Percentiles rank a stretch among this genome's conserved stretches.
phyloP scores from a whole-genome alignment of 148 eudicot species.

The Suaeda aralocaspica region DNA sequence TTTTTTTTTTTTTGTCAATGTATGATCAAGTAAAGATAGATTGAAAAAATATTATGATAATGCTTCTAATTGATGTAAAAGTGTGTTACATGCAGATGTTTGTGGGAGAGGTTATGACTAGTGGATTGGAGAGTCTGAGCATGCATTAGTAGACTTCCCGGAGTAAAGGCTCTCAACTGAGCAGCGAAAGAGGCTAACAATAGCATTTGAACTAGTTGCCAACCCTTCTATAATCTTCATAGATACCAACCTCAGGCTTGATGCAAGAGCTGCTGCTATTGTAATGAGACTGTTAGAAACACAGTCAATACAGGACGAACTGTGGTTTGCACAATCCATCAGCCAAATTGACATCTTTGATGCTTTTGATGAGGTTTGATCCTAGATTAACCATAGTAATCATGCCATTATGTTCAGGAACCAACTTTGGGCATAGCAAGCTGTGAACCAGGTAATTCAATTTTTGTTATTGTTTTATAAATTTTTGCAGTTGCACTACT shows the following conservation, averaged over 20 bases:
- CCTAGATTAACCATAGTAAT: background rate
- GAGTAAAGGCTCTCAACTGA: slow-evolving; percentile 67
- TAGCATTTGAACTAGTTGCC: slow-evolving; percentile 70
- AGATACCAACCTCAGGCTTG: slow-evolving; percentile 68
- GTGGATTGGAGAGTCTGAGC: slow-evolving; percentile 48
- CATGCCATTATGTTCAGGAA: background rate
- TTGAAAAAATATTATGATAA: background rate
- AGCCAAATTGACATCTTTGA: slow-evolving; percentile 77
- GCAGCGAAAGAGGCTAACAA: slow-evolving; percentile 65
- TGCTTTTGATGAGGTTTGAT: slow-evolving; percentile 59
- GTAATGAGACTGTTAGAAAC: slow-evolving; percentile 68
- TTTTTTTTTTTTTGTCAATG: background rate
- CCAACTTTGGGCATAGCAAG: background rate
- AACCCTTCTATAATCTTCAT: slow-evolving; percentile 68
- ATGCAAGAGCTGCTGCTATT: slow-evolving; percentile 79
- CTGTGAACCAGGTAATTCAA: too few species aligned
- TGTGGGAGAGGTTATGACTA: slow-evolving; percentile 66
- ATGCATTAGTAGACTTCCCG: slow-evolving; percentile 67
- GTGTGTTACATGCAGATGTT: slow-evolving; percentile 42
- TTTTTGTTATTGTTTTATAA: background rate
- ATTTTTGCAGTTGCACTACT: slow-evolving; percentile 45
- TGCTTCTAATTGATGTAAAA: background rate
- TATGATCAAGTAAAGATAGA: background rate
- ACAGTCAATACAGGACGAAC: slow-evolving; percentile 61
- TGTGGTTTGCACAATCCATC: slow-evolving; percentile 73